A percentile compares a stretch with the other conserved stretches of the same genome.
Evolutionary conservation across 2,329 filamentous ascomycete species (phyloP).

Genomic region (Nigrospora oryzae): DNA sequence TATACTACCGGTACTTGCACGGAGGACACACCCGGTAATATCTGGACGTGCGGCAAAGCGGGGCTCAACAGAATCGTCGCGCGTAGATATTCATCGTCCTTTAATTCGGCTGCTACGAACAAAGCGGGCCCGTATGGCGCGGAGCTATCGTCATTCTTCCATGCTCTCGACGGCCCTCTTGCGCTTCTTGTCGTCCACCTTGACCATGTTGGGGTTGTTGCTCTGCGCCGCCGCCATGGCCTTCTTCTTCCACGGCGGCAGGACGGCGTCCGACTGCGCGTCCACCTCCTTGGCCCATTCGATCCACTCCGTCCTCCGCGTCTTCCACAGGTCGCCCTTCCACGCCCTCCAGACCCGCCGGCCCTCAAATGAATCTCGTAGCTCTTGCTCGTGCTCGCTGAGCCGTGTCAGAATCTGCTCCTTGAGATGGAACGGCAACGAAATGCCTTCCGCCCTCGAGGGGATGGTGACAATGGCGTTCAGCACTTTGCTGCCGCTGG

Average conservation of each 20-base stretch:
- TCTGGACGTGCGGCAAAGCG: too few species aligned
- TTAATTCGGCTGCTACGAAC: too few species aligned
- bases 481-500: slow-evolving; percentile 42
- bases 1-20: too few species aligned
- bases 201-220: slow-evolving; percentile 2
- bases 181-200: background rate
- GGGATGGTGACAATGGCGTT: slow-evolving; percentile 40
- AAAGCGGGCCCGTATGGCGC: too few species aligned
- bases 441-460: slow-evolving; percentile 36
- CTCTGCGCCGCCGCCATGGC: background rate
- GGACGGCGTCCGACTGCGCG: slow-evolving; percentile 18
- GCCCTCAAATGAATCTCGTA: slow-evolving; percentile 46
- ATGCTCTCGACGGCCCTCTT: too few species aligned
- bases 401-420: slow-evolving; percentile 44
- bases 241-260: slow-evolving; percentile 24
- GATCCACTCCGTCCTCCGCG: slow-evolving; percentile 45
- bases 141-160: too few species aligned
- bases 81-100: too few species aligned
- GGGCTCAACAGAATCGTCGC: too few species aligned
- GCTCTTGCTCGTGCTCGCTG: slow-evolving; percentile 34
- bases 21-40: too few species aligned
- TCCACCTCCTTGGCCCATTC: slow-evolving; percentile 46
- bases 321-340: slow-evolving; percentile 50
- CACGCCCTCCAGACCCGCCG: slow-evolving; percentile 48
- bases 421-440: slow-evolving; percentile 49